Conservation (phyloP, 108 stramenopile genomes). For the Cyclotella cryptica region DNA sequence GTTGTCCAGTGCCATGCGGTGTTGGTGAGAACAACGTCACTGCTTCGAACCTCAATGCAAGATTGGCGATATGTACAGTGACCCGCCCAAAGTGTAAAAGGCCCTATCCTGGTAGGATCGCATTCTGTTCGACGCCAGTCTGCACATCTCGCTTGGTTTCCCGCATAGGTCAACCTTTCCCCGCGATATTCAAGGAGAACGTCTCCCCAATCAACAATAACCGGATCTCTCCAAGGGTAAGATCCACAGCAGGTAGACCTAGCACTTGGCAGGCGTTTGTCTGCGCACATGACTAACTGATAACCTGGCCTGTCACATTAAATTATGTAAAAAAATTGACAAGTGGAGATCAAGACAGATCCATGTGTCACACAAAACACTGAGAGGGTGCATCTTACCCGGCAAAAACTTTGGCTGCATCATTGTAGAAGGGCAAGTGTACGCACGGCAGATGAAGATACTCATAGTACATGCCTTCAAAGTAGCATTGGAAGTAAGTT, state of each 20-base stretch:
- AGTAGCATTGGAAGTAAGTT: neutral
- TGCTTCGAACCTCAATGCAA: slow-evolving; percentile 13
- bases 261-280: slow-evolving; percentile 28
- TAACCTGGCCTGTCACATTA: neutral
- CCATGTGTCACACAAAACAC: no score
- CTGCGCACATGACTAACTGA: slow-evolving; percentile 28
- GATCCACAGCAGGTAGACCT: slow-evolving; percentile 35
- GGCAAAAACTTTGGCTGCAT: slow-evolving; percentile 34
- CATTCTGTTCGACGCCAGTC: slow-evolving; percentile 27
- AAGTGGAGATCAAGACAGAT: neutral
- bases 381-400: neutral
- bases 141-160: slow-evolving; percentile 24
- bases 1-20: slow-evolving; percentile 55
- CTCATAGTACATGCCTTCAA: slow-evolving; percentile 59
- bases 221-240: slow-evolving; percentile 7
- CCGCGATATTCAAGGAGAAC: slow-evolving; percentile 27
- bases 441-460: slow-evolving; percentile 68
- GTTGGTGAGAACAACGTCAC: neutral
- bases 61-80: slow-evolving; percentile 28
- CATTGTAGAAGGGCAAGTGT: slow-evolving; percentile 58
- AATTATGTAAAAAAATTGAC: neutral
- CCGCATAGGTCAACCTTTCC: slow-evolving; percentile 37
- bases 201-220: slow-evolving; percentile 6
- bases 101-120: slow-evolving; percentile 18
- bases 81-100: neutral